Evolutionary conservation across 2,329 filamentous ascomycete species (phyloP), one percentile per base, ranked within the genome.

Genomic region (Fusarium sp.): DNA sequence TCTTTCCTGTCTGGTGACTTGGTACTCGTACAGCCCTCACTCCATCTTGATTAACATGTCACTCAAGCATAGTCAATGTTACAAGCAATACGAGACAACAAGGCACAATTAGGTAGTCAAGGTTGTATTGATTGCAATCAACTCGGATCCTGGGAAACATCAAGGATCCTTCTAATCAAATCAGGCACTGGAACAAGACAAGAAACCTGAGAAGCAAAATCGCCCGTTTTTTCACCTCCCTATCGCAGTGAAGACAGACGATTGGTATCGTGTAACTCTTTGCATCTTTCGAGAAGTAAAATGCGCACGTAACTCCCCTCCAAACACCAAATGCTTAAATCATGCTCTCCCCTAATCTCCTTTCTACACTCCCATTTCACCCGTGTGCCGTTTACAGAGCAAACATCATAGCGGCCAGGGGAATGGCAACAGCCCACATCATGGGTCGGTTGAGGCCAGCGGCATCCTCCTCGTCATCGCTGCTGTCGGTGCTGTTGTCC

Each of bases 321-420:
- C 43, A 63, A 70, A 56, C 45, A 69, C 64, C 52, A 65, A 71
- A 74, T 75, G 30, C 58, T 69, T 17, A 66, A 60, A 60, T 70
- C 64, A 52, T 56, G 27, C 50, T 59, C 57, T 65, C 47, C 7
- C 43, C 43, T 47, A 47, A 25, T 32, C 40, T 38, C n/a, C 33
- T 25, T 54, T 38, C 45, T n/a, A 7, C 32, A 43, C 22, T 37
- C 45, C 57, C 59, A 40, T 57, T 50, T 52, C 52, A 38, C 20
- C 33, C 40, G 35, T 50, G 59, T 56, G 50, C 52, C 40, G 32
- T 52, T 73, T 65, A 73, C 68, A 83, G 79, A 63, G 78, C 78
- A 76, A 83, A 80, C 68, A 83, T 69, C 79, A 83, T 80, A 40
- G 79, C 81, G 54, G 79, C 75, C 68, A 83, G 63, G 7, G 83